These are phyloP conservation scores for Akanthomyces lecanii DNA, from an alignment of 2,329 filamentous ascomycete species.

Conservation along the genomic window DNA sequence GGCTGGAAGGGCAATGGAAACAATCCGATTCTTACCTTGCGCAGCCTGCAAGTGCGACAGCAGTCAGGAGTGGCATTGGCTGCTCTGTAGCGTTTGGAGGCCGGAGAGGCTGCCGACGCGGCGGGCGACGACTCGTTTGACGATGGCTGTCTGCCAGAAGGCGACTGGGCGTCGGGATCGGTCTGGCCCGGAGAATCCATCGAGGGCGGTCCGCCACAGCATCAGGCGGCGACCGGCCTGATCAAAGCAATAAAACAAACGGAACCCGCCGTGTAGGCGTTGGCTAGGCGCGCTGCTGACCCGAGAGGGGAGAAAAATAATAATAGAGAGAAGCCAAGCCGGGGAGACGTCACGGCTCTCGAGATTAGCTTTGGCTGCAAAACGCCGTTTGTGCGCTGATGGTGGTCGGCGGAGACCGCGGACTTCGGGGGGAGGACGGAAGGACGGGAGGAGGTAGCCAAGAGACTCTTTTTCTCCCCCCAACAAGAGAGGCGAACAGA, in stretches of 20 bases:
- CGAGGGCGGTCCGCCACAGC: constrained; percentile 1
- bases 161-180: constrained; percentile 6
- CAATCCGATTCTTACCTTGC: constrained; percentile 29
- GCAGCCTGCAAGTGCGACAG: constrained; percentile 36
- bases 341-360: not conserved
- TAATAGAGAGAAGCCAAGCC: not conserved
- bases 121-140: constrained; percentile 18
- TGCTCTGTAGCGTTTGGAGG: constrained; percentile 31
- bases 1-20: constrained; percentile 8
- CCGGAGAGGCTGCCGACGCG: constrained; percentile 20
- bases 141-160: constrained; percentile 6
- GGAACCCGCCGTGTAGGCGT: not conserved
- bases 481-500: not conserved
- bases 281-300: constrained; percentile 3
- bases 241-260: not conserved
- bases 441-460: not conserved
- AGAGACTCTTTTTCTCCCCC: not conserved
- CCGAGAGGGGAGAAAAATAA: not conserved
- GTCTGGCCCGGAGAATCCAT: constrained; percentile 7
- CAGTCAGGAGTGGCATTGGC: constrained; percentile 27
- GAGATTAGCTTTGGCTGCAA: not conserved
- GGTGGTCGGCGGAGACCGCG: constrained; percentile 2
- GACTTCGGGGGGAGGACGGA: constrained; percentile 4
- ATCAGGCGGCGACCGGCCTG: not conserved
- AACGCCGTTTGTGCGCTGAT: not conserved